Percentiles rank a stretch among this genome's conserved stretches.
Conservation (phyloP, 108 stramenopile species). For the Pseudonitzschia multistriata region DNA sequence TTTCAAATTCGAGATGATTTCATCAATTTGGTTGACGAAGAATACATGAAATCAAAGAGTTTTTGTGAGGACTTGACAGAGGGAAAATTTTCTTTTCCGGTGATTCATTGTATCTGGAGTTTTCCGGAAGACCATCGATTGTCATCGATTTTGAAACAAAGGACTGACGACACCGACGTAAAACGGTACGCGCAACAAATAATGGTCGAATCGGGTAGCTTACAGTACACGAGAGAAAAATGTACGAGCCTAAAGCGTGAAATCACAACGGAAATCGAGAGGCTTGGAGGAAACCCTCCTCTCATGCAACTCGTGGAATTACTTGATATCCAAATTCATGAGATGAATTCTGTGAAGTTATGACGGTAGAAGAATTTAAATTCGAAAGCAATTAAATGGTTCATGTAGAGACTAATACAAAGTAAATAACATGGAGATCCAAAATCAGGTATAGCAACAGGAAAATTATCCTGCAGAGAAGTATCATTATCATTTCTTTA, state of each 20-base stretch:
- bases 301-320: constrained; percentile 58
- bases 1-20: constrained; percentile 97
- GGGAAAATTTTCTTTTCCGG: constrained; percentile 94
- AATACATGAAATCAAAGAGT: constrained; percentile 92
- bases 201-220: constrained; percentile 70
- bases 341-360: neutral
- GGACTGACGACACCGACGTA: constrained; percentile 88
- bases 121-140: constrained; percentile 55
- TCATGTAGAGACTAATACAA: too few species aligned
- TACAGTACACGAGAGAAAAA: constrained; percentile 70
- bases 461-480: too few species aligned
- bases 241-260: constrained; percentile 57
- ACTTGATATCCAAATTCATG: constrained; percentile 75
- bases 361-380: too few species aligned
- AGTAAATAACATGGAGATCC: too few species aligned
- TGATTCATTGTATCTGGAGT: constrained; percentile 69
- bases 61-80: constrained; percentile 98
- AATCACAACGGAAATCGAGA: constrained; percentile 56
- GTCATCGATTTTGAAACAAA: constrained; percentile 88
- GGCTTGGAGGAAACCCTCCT: constrained; percentile 74
- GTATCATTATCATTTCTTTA: too few species aligned
- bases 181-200: constrained; percentile 84
- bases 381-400: too few species aligned
- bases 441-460: too few species aligned
- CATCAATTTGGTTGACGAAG: constrained; percentile 90